Percentiles rank a stretch among this genome's conserved stretches.
Conservation (phyloP, 1,284 basidiomycete genomes). For the Rugosomyces carneus region DNA sequence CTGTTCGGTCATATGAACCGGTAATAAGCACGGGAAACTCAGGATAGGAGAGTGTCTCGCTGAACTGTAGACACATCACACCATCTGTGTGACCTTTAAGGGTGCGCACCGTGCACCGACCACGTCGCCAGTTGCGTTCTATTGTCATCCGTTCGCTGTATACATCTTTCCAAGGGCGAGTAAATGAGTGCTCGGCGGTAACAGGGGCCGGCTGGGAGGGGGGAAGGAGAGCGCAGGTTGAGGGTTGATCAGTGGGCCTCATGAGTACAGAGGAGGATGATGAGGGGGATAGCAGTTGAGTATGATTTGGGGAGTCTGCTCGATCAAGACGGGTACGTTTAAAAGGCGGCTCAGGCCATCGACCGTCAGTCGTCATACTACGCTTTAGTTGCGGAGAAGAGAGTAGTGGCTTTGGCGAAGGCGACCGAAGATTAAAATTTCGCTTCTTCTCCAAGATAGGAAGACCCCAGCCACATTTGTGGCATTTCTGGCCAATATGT, state of each 20-base stretch:
- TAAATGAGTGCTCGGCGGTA: constrained; percentile 31
- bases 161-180: constrained; percentile 98
- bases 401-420: constrained; percentile 17
- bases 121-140: constrained; percentile 96
- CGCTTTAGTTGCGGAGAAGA: constrained; percentile 31
- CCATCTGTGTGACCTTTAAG: constrained; percentile 94
- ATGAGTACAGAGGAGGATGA: constrained; percentile 14
- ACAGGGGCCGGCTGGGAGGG: constrained; percentile 19
- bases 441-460: constrained; percentile 82
- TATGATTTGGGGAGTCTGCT: constrained; percentile 10
- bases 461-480: constrained; percentile 97
- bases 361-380: constrained; percentile 26
- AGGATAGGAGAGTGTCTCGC: constrained; percentile 81
- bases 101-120: constrained; percentile 79
- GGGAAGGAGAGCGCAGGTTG: constrained; percentile 27
- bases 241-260: constrained; percentile 14
- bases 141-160: constrained; percentile 95
- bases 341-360: constrained; percentile 26
- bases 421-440: constrained; percentile 31
- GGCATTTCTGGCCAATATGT: constrained; percentile 96
- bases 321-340: constrained; percentile 48
- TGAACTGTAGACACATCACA: constrained; percentile 96
- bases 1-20: constrained; percentile 94
- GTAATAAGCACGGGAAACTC: constrained; percentile 94
- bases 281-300: constrained; percentile 12